These are phyloP conservation scores for Phytophthora rubi DNA, from an alignment of 352 stramenopile genomes.

Conservation along the genomic window DNA sequence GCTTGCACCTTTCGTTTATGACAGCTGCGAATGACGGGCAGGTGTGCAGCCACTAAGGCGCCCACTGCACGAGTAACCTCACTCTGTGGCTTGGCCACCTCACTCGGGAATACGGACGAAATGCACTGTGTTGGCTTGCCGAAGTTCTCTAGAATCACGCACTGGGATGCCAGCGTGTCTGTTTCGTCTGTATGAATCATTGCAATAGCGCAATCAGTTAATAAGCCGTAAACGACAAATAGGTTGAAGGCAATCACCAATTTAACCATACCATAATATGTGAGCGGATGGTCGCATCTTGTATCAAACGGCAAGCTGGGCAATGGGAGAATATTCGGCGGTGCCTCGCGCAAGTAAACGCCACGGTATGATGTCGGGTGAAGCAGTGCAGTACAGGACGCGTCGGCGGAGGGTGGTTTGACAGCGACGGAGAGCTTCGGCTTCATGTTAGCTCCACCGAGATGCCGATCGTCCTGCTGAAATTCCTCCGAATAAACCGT, in stretches of 20 bases:
- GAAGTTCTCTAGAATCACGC: constrained; percentile 41
- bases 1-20: constrained; percentile 34
- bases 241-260: constrained; percentile 1
- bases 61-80: constrained; percentile 38
- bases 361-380: constrained; percentile 44
- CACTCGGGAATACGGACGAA: constrained; percentile 37
- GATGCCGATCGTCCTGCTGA: constrained; percentile 3
- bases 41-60: constrained; percentile 31
- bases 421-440: constrained; percentile 1
- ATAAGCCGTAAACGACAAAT: neutral
- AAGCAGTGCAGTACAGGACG: constrained; percentile 11
- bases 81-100: constrained; percentile 27
- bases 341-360: constrained; percentile 28
- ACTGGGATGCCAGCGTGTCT: constrained; percentile 30
- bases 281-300: constrained; percentile 32
- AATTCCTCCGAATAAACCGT: constrained; percentile 2
- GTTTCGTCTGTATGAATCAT: constrained; percentile 36
- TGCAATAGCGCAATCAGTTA: constrained; percentile 15
- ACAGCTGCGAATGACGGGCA: constrained; percentile 40
- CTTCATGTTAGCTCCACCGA: neutral
- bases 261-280: constrained; percentile 41
- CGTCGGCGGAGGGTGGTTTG: neutral
- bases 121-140: constrained; percentile 41
- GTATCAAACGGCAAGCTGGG: constrained; percentile 21
- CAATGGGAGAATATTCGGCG: constrained; percentile 29